Percentiles rank a stretch among this genome's conserved stretches.
These are phyloP conservation scores for Pyrenophora tritici-repentis DNA, from an alignment of 2,329 filamentous ascomycete genomes.

Conservation along the genomic window DNA sequence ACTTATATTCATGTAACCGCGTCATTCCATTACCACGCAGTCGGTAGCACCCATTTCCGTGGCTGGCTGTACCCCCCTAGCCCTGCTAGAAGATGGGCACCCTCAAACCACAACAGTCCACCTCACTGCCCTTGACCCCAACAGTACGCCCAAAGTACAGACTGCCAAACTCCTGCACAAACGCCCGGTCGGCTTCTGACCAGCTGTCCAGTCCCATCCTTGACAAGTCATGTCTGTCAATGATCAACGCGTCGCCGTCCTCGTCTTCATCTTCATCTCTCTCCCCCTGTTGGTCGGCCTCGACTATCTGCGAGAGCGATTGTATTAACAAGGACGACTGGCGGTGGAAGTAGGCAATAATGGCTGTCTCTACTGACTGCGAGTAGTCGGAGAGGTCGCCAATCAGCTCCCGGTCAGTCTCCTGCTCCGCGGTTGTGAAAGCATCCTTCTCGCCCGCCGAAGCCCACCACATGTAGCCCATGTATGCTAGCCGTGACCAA, in stretches of 20 bases:
- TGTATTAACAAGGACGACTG: conserved; percentile 70
- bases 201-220: conserved; percentile 79
- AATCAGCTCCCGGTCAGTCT: conserved; percentile 54
- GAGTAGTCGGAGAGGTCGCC: conserved; percentile 51
- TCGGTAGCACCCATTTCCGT: conserved; percentile 12
- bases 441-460: conserved; percentile 74
- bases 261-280: conserved; percentile 40
- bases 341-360: conserved; percentile 82
- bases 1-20: conserved; percentile 2
- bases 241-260: conserved; percentile 50
- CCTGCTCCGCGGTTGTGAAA: conserved; percentile 59
- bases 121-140: conserved; percentile 68
- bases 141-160: conserved; percentile 70
- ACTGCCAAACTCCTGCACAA: conserved; percentile 65
- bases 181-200: conserved; percentile 72
- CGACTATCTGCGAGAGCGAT: conserved; percentile 66
- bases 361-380: conserved; percentile 65
- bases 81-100: conserved; percentile 50
- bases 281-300: conserved; percentile 52
- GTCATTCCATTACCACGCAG: not conserved
- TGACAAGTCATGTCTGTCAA: conserved; percentile 68
- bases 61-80: not conserved
- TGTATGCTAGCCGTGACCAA: conserved; percentile 77
- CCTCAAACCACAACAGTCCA: conserved; percentile 74
- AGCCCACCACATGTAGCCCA: conserved; percentile 89